Evolutionary conservation across 768 basidiomycete genomes (phyloP), one percentile per base, ranked within the genome.

Genomic region (Galerina marginata): DNA sequence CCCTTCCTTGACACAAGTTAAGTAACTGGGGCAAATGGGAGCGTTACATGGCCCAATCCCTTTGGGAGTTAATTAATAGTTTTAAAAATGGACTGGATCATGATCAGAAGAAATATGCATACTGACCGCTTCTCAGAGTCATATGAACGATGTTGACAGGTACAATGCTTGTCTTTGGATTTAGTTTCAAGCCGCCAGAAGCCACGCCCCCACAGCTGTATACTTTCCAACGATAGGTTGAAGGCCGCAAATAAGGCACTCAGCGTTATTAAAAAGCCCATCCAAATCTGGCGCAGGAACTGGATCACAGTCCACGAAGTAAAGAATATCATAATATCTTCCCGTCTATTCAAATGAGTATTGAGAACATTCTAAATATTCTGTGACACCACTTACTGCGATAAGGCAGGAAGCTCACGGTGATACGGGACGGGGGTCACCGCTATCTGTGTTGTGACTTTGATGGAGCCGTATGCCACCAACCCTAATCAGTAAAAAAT

Each of bases 161-260:
- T n/a, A n/a, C n/a, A n/a, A n/a, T n/a, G n/a, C n/a, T n/a, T n/a
- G n/a, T n/a, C n/a, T n/a, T n/a, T n/a, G n/a, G n/a, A n/a, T n/a
- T n/a, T n/a, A n/a, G n/a, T n/a, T n/a, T n/a, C n/a, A n/a, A n/a
- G 10, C 45, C 6, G 45, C 23, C 6, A 47, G 26, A 5, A 47
- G 6, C 45, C 45, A 47, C 20, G 20, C 45, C 9, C 45, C 45
- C 7, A 20, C 23, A 20, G 20, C n/a, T 20, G 20, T 47, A 6
- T 26, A 53, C 20, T 53, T 53, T 15, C 20, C 25, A n/a, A 53
- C 51, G 38, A 53, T 53, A 39, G 51, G 51, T 39, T 53, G 51
- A n/a, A 53, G 20, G 36, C 38, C 4, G 51, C 33, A 39, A 53
- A 53, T 16, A 53, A 23, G 9, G 51, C 51, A 25, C 51, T 53